These are phyloP conservation scores for Mytilinidion resinicola DNA, from an alignment of 495 filamentous ascomycete genomes.

Conservation along the genomic window DNA sequence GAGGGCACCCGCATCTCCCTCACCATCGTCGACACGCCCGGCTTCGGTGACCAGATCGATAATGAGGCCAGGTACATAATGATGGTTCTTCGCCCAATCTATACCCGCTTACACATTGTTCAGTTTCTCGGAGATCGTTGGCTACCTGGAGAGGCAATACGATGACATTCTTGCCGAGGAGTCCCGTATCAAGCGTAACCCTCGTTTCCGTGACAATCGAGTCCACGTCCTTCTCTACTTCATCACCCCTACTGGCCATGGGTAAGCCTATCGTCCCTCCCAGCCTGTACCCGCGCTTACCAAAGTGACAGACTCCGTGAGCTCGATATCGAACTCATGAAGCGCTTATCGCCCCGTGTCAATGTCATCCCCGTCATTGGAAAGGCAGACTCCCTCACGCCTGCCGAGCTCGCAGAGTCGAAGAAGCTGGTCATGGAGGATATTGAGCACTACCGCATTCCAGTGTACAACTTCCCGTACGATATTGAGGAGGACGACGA, in stretches of 20 bases:
- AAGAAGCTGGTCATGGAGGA: slow-evolving; percentile 99
- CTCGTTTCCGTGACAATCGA: slow-evolving; percentile 96
- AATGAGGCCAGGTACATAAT: slow-evolving; percentile 85
- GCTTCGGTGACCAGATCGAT: slow-evolving; percentile 98
- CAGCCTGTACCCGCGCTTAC: slow-evolving; percentile 32
- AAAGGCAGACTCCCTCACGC: slow-evolving; percentile 95
- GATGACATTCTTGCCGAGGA: slow-evolving; percentile 98
- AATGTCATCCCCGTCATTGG: slow-evolving; percentile 99
- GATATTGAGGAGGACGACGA: slow-evolving; percentile 99
- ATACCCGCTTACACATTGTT: not conserved
- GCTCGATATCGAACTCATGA: slow-evolving; percentile 98
- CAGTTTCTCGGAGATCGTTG: slow-evolving; percentile 94
- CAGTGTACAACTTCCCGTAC: slow-evolving; percentile 99
- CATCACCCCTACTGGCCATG: slow-evolving; percentile 96
- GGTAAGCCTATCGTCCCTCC: slow-evolving; percentile 45
- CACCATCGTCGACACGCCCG: slow-evolving; percentile 96
- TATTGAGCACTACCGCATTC: slow-evolving; percentile 99
- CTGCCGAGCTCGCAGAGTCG: slow-evolving; percentile 91
- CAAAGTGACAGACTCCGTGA: slow-evolving; percentile 69
- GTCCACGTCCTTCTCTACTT: slow-evolving; percentile 98
- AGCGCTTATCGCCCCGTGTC: slow-evolving; percentile 93
- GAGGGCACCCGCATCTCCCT: slow-evolving; percentile 96
- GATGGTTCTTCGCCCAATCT: not conserved
- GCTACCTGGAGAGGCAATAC: slow-evolving; percentile 97
- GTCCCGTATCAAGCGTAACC: slow-evolving; percentile 99